Evolutionary conservation across 148 eudicot genomes (phyloP).

Genomic region (Silene uniflora): DNA sequence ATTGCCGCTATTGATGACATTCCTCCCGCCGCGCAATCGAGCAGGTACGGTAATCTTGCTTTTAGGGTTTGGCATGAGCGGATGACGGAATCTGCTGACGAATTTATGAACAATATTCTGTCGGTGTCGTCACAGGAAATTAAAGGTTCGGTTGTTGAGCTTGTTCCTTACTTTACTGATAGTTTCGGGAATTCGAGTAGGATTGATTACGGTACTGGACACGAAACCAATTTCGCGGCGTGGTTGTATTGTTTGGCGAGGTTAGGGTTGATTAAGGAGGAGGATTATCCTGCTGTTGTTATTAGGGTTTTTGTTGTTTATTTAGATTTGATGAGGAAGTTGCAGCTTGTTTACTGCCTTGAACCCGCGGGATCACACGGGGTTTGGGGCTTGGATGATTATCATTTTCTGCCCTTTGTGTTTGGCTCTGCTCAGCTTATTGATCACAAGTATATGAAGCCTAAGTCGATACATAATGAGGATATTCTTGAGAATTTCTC

Average conservation of each 20-base stretch:
- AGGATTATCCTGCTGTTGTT: conserved; percentile 79
- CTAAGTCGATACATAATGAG: conserved; percentile 84
- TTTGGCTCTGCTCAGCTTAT: conserved; percentile 89
- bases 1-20: conserved; percentile 43
- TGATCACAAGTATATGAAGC: conserved; percentile 97
- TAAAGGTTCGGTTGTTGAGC: conserved; percentile 40
- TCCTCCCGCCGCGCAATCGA: conserved; percentile 53
- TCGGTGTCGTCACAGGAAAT: conserved; percentile 25
- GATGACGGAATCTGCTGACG: conserved; percentile 37
- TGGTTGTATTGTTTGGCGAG: conserved; percentile 80
- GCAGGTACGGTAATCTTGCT: conserved; percentile 64
- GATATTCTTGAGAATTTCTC: conserved; percentile 86
- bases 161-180: conserved; percentile 66
- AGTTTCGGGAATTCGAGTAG: conserved; percentile 73
- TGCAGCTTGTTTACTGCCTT: conserved; percentile 67
- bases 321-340: conserved; percentile 75
- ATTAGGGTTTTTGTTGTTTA: conserved; percentile 74
- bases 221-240: conserved; percentile 87
- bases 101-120: conserved; percentile 40
- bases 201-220: conserved; percentile 91
- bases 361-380: conserved; percentile 98
- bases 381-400: conserved; percentile 98
- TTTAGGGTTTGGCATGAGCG: conserved; percentile 61
- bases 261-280: conserved; percentile 62
- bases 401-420: conserved; percentile 80